Percentiles rank a stretch among this genome's conserved stretches.
These are phyloP conservation scores for Keithomyces neogunnii DNA, from an alignment of 2,329 filamentous ascomycete species.

Conservation along the genomic window DNA sequence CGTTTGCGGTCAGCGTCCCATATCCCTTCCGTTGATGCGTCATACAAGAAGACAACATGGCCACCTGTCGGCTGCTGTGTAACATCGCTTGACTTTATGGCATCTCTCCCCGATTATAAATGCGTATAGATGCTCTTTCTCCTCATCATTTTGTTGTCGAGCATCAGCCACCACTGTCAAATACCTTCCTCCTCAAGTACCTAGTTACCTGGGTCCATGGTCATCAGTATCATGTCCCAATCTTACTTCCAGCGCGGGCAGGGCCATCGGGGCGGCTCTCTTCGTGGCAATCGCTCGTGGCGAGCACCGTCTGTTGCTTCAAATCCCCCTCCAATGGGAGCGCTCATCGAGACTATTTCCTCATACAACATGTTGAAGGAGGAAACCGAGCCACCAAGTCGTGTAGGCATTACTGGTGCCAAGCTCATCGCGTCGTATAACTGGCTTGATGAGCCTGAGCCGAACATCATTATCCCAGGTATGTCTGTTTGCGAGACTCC, in stretches of 20 bases:
- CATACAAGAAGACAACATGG: no score
- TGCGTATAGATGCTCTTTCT: no score
- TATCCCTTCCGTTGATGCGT: no score
- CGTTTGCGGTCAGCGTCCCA: no score
- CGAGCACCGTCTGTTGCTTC: background rate
- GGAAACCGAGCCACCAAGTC: background rate
- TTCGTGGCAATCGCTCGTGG: background rate
- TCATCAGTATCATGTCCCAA: background rate
- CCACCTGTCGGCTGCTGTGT: no score
- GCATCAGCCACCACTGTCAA: no score
- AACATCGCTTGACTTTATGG: no score
- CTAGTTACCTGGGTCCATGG: background rate
- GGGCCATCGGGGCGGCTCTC: background rate
- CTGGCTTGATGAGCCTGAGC: slow-evolving; percentile 20
- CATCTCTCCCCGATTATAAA: no score
- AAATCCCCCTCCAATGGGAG: background rate
- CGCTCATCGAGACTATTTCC: background rate
- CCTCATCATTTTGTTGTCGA: no score
- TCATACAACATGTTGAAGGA: background rate
- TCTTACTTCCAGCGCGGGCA: background rate
- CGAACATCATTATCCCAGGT: slow-evolving; percentile 7
- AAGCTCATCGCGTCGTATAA: slow-evolving; percentile 25
- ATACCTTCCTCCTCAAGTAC: no score
- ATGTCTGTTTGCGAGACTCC: background rate
- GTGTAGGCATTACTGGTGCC: background rate